A percentile compares a stretch with the other conserved stretches of the same genome.
Evolutionary conservation across 495 filamentous ascomycete genomes (phyloP).

Genomic region (Penicillium antarcticum): DNA sequence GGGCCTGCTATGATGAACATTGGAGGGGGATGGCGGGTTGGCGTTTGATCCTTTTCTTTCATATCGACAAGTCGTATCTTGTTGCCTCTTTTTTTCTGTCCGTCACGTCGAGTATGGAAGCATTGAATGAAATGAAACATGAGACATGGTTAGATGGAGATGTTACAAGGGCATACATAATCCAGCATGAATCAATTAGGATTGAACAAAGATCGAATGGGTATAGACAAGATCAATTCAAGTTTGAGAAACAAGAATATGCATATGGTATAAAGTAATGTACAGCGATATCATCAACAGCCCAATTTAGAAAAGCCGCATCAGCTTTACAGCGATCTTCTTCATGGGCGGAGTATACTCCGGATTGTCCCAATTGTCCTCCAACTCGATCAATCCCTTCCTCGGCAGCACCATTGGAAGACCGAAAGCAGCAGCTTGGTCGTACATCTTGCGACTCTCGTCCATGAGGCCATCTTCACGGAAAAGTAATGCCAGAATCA

Average conservation of each 20-base stretch:
- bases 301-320: too few species aligned
- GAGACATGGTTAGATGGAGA: neutral
- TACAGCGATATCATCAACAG: neutral
- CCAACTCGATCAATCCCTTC: slow-evolving; percentile 6
- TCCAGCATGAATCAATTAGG: neutral
- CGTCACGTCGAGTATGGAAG: too few species aligned
- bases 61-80: too few species aligned
- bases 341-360: slow-evolving; percentile 16
- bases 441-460: neutral
- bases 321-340: slow-evolving; percentile 12
- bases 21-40: neutral
- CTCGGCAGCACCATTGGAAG: neutral
- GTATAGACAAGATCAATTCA: too few species aligned
- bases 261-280: neutral
- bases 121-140: neutral
- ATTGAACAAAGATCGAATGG: too few species aligned
- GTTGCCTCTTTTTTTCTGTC: too few species aligned
- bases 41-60: neutral
- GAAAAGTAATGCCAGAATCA: slow-evolving; percentile 22
- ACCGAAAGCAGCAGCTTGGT: neutral
- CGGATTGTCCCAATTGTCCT: slow-evolving; percentile 19
- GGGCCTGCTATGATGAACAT: neutral
- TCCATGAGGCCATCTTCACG: slow-evolving; percentile 17
- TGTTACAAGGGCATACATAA: neutral
- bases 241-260: neutral